phyloP scores from a whole-genome alignment of 2,329 filamentous ascomycete genomes.

The Bimuria novae-zelandiae region DNA sequence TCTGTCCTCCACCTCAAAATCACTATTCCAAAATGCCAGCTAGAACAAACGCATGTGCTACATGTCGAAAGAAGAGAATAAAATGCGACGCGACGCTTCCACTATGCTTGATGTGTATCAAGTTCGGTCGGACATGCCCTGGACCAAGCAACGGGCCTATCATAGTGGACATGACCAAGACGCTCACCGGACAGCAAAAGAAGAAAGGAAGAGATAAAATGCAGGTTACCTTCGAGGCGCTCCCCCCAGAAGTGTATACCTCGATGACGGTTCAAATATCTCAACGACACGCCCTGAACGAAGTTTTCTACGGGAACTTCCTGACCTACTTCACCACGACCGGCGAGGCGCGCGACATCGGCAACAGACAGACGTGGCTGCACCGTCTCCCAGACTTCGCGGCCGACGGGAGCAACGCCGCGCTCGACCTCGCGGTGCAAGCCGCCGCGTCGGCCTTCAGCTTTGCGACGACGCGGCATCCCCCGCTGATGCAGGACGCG shows the following conservation, averaged over 20 bases:
- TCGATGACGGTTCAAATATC: constrained; percentile 16
- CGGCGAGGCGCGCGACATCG: constrained; percentile 29
- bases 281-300: constrained; percentile 22
- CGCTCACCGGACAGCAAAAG: constrained; percentile 16
- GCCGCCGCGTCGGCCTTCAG: constrained; percentile 36
- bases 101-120: constrained; percentile 36
- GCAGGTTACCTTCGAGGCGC: neutral
- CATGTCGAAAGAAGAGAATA: constrained; percentile 39
- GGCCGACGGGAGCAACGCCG: constrained; percentile 28
- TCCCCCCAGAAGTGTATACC: constrained; percentile 2
- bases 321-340: constrained; percentile 31
- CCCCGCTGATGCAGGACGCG: constrained; percentile 24
- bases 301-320: constrained; percentile 36
- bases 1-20: too few species aligned
- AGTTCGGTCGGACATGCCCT: constrained; percentile 28
- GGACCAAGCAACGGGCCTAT: constrained; percentile 32
- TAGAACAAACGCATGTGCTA: constrained; percentile 31
- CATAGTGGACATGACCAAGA: constrained; percentile 38
- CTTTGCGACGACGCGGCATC: constrained; percentile 26
- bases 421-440: constrained; percentile 30
- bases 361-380: constrained; percentile 35
- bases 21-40: constrained; percentile 24
- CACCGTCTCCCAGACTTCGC: constrained; percentile 30
- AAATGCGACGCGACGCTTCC: constrained; percentile 39
- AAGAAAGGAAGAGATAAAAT: neutral